A percentile compares a stretch with the other conserved stretches of the same genome.
Evolutionary conservation across 805 yeast genomes (phyloP).

Genomic region (Lachancea kluyveri): DNA sequence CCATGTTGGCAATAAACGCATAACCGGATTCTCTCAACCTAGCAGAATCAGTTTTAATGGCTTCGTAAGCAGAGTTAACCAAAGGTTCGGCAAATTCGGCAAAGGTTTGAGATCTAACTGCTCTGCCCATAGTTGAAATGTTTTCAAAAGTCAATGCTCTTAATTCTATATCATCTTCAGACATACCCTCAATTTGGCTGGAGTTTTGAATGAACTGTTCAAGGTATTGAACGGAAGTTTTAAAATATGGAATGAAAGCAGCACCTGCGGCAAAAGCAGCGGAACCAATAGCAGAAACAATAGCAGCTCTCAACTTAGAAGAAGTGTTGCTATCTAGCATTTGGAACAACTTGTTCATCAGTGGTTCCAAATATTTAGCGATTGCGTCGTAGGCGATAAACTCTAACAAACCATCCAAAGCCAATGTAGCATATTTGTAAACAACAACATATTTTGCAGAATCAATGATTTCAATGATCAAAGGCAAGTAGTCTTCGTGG

Average conservation of each 20-base stretch:
- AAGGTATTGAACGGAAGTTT: slow-evolving; percentile 69
- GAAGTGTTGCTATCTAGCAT: slow-evolving; percentile 77
- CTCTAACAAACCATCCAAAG: slow-evolving; percentile 88
- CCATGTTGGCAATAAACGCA: slow-evolving; percentile 87
- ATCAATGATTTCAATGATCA: slow-evolving; percentile 82
- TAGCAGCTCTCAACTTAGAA: slow-evolving; percentile 62
- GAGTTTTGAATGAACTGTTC: slow-evolving; percentile 75
- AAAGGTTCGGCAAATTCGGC: slow-evolving; percentile 80
- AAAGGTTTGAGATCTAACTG: slow-evolving; percentile 90
- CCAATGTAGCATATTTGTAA: slow-evolving; percentile 85
- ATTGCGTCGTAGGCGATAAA: slow-evolving; percentile 85
- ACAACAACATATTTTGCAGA: slow-evolving; percentile 75
- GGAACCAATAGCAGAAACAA: slow-evolving; percentile 94
- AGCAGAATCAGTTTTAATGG: slow-evolving; percentile 70
- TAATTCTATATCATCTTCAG: slow-evolving; percentile 85
- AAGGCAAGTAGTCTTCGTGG: slow-evolving; percentile 78
- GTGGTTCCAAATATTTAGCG: slow-evolving; percentile 72
- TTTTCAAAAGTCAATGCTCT: slow-evolving; percentile 91
- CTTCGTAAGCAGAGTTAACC: slow-evolving; percentile 78
- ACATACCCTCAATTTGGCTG: slow-evolving; percentile 64
- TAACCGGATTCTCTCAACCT: slow-evolving; percentile 93
- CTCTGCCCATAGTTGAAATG: slow-evolving; percentile 90
- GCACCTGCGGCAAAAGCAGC: slow-evolving; percentile 94
- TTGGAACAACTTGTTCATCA: slow-evolving; percentile 81
- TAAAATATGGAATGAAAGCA: slow-evolving; percentile 79